phyloP scores from a whole-genome alignment of 2,329 filamentous ascomycete genomes.

The Colletotrichum sp. region DNA sequence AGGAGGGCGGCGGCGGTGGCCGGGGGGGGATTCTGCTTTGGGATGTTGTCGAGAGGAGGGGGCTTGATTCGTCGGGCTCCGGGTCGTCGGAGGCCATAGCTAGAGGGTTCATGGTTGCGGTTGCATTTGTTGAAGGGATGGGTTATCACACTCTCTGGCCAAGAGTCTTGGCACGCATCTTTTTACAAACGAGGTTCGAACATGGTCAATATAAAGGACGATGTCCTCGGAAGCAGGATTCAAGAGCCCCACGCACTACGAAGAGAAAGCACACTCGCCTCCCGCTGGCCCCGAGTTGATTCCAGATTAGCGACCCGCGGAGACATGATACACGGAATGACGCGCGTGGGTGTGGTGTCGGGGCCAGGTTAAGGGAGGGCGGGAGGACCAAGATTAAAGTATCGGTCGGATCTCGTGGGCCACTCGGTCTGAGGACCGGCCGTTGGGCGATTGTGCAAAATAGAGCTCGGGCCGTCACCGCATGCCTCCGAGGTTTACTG shows the following conservation, averaged over 20 bases:
- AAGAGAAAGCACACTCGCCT: not conserved
- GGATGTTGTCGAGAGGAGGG: not conserved
- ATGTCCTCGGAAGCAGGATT: accelerated
- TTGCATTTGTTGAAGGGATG: not conserved
- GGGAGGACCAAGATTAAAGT: not conserved
- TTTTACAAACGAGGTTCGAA: not conserved
- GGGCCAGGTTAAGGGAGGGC: not conserved
- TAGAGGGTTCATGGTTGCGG: not conserved
- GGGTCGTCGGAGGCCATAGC: not conserved
- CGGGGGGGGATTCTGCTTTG: not conserved
- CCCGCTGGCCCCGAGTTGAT: not conserved
- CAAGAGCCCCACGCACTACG: not conserved
- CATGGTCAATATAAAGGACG: not conserved
- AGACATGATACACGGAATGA: not conserved
- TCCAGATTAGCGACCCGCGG: not conserved
- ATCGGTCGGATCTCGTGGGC: not conserved
- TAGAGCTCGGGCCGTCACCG: not conserved
- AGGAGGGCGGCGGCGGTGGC: not conserved
- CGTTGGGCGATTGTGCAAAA: not conserved
- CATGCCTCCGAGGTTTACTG: not conserved
- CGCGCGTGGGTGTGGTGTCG: not conserved
- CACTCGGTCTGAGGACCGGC: not conserved
- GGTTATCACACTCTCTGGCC: not conserved
- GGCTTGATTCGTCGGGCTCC: not conserved
- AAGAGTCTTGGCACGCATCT: not conserved